Conservation (phyloP, 2,329 filamentous ascomycete species). For the Lasiodiplodia sp. region DNA sequence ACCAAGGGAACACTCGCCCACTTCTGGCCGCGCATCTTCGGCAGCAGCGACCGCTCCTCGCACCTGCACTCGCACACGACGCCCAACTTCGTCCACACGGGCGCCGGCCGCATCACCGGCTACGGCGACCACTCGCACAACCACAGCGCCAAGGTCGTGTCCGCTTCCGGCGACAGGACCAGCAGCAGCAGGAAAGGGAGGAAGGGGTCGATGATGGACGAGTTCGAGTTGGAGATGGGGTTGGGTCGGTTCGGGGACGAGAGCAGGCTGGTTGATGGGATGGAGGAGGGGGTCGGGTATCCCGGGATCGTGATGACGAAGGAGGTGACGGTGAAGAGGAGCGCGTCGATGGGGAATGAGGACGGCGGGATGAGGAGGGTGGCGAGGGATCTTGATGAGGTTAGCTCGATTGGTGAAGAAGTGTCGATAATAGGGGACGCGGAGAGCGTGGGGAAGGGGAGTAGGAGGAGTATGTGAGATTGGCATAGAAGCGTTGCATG, state of each 20-base stretch:
- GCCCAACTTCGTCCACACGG: not conserved
- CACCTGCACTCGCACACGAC: not conserved
- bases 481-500: not conserved
- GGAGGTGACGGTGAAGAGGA: slow-evolving; percentile 4
- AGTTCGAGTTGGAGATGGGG: not conserved
- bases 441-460: not conserved
- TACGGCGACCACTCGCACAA: slow-evolving; percentile 9
- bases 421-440: slow-evolving; percentile 1
- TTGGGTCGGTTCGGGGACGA: not conserved
- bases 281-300: not conserved
- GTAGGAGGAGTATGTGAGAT: not conserved
- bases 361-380: too few relatives aligned
- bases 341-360: not conserved
- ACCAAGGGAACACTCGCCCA: slow-evolving; percentile 40
- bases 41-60: not conserved
- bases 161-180: not conserved
- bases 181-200: not conserved
- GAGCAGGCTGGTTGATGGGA: not conserved
- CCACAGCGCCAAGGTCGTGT: not conserved
- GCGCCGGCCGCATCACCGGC: not conserved
- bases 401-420: not conserved
- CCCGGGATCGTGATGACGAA: slow-evolving; percentile 8
- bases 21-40: slow-evolving; percentile 14
- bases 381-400: not conserved
- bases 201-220: not conserved